Percentiles rank a stretch among this genome's conserved stretches.
phyloP scores from a whole-genome alignment of 805 yeast genomes.

The Candida multigemmis region DNA sequence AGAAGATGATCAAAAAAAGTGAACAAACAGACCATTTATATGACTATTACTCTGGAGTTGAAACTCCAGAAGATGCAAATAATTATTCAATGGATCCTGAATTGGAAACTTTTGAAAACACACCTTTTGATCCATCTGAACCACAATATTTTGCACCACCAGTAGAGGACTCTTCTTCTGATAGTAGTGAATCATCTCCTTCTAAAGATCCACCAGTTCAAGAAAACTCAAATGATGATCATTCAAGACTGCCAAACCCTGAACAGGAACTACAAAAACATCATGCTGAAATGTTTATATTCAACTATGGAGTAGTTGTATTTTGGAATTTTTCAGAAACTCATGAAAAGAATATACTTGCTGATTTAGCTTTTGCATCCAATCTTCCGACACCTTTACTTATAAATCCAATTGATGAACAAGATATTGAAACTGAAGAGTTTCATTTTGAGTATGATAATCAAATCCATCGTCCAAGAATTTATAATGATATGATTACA shows the following conservation, averaged over 20 bases:
- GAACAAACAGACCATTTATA: constrained; percentile 89
- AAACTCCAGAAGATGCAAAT: constrained; percentile 48
- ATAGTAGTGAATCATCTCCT: neutral
- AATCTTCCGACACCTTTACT: constrained; percentile 37
- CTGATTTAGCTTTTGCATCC: constrained; percentile 75
- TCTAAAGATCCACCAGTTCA: neutral
- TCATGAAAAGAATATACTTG: constrained; percentile 88
- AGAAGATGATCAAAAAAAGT: constrained; percentile 64
- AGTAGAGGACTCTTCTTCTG: constrained; percentile 3
- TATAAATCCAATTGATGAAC: constrained; percentile 70
- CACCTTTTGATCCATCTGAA: constrained; percentile 81
- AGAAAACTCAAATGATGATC: constrained; percentile 2
- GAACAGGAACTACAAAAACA: too few species aligned
- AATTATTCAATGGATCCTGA: constrained; percentile 40
- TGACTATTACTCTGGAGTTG: constrained; percentile 81
- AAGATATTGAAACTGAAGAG: constrained; percentile 89
- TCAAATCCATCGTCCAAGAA: constrained; percentile 57
- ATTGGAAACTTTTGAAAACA: constrained; percentile 30
- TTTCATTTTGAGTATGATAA: constrained; percentile 66
- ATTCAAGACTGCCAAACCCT: too few species aligned
- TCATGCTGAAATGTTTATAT: constrained; percentile 79
- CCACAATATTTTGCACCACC: constrained; percentile 76
- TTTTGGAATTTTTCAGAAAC: constrained; percentile 93
- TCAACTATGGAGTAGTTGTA: constrained; percentile 92
- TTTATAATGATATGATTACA: constrained; percentile 91